Percentiles rank a stretch among this genome's conserved stretches.
Evolutionary conservation across 805 yeast species (phyloP).

Genomic region (Saturnispora bothae): DNA sequence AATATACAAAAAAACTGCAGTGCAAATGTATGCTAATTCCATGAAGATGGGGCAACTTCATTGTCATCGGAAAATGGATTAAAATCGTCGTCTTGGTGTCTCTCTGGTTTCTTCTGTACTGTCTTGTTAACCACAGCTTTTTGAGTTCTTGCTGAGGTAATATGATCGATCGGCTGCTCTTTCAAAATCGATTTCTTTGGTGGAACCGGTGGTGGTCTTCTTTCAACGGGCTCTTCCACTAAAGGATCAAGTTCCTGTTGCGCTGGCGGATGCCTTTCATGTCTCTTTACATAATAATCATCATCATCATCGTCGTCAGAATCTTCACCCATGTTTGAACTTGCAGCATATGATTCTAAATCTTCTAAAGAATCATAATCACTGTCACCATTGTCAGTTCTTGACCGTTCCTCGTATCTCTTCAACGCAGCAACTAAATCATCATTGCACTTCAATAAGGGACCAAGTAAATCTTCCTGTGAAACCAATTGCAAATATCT

Average conservation of each 20-base stretch:
- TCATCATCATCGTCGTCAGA: slow-evolving; percentile 4
- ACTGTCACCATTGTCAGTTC: slow-evolving; percentile 34
- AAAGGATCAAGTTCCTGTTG: background rate
- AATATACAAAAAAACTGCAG: no score
- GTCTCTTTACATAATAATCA: slow-evolving; percentile 5
- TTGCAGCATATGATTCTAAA: slow-evolving; percentile 22
- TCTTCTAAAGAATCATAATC: slow-evolving; percentile 32
- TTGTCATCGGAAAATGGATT: slow-evolving; percentile 27
- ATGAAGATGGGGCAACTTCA: slow-evolving; percentile 21
- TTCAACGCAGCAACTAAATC: slow-evolving; percentile 69
- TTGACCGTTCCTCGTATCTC: slow-evolving; percentile 47
- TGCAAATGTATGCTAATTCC: slow-evolving; percentile 23
- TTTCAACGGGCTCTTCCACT: background rate
- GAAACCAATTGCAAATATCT: slow-evolving; percentile 77
- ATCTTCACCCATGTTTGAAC: background rate
- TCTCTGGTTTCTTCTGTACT: background rate
- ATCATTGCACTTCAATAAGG: slow-evolving; percentile 81
- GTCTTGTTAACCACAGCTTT: no score
- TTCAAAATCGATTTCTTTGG: slow-evolving; percentile 15
- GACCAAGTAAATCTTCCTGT: slow-evolving; percentile 80
- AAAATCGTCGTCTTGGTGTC: slow-evolving; percentile 17
- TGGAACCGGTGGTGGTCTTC: slow-evolving; percentile 23
- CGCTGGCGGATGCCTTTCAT: slow-evolving; percentile 4
- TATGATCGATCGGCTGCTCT: slow-evolving; percentile 5
- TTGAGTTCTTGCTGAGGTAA: background rate